Evolutionary conservation across 2,329 filamentous ascomycete genomes (phyloP).

Genomic region (Diaporthe citrichinensis): DNA sequence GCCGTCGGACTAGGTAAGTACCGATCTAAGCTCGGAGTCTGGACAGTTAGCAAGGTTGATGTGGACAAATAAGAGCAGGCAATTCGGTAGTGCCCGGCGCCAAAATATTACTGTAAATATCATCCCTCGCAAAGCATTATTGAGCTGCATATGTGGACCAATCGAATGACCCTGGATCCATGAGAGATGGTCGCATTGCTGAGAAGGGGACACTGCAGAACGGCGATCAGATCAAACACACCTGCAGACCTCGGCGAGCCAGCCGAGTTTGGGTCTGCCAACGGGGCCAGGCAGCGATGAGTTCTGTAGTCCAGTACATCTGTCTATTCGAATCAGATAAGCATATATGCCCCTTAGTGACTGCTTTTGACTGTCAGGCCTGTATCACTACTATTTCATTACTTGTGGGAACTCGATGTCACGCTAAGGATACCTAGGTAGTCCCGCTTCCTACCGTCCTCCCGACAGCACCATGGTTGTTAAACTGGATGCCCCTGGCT

Average conservation of each 20-base stretch:
- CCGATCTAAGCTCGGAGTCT: not conserved
- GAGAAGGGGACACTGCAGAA: not conserved
- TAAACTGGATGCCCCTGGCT: not conserved
- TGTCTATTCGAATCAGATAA: not conserved
- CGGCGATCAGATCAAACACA: not conserved
- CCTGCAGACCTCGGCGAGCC: not conserved
- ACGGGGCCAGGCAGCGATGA: not conserved
- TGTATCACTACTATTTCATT: not conserved
- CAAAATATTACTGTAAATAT: conserved; percentile 16
- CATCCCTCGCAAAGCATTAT: not conserved
- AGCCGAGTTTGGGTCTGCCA: not conserved
- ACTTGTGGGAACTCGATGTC: not conserved
- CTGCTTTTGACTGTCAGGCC: not conserved
- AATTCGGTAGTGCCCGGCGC: not conserved
- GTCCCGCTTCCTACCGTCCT: not conserved
- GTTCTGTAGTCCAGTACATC: not conserved
- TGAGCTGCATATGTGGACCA: not conserved
- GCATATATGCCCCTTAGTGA: not conserved
- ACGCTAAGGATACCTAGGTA: not conserved
- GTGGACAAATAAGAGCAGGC: not conserved
- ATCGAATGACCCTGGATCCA: not conserved
- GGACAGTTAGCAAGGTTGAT: not conserved
- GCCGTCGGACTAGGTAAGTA: not conserved
- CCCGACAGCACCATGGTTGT: not conserved
- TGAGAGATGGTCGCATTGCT: not conserved